These are phyloP conservation scores for Setomelanomma holmii DNA, from an alignment of 2,329 filamentous ascomycete species.

Conservation along the genomic window DNA sequence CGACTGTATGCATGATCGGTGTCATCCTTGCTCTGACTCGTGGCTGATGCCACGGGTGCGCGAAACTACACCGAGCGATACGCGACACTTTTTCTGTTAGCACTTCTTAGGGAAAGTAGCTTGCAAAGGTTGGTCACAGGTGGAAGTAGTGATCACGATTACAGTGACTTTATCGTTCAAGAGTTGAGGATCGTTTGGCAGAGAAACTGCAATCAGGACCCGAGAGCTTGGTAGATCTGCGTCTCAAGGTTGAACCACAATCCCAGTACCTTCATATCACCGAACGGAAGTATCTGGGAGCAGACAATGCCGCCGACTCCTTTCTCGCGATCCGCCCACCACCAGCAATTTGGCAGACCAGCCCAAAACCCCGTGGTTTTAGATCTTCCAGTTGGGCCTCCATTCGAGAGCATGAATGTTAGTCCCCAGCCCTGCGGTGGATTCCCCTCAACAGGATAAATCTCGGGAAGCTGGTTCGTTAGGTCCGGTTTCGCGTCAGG, in stretches of 20 bases:
- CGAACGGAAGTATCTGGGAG: conserved; percentile 40
- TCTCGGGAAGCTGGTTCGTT: conserved; percentile 58
- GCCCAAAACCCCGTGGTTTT: conserved; percentile 62
- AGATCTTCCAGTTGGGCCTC: conserved; percentile 29
- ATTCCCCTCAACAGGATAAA: conserved; percentile 55
- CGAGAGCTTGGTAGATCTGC: conserved; percentile 25
- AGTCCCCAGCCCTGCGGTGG: conserved; percentile 70
- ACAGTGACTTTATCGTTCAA: too few species aligned
- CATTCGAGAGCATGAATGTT: conserved; percentile 60
- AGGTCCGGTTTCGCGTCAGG: conserved; percentile 58
- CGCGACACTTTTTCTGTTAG: too few species aligned
- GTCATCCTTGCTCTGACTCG: not conserved
- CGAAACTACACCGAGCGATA: not conserved
- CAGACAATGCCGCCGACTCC: conserved; percentile 57
- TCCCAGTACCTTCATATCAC: conserved; percentile 31
- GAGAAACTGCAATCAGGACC: not conserved
- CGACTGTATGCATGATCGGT: not conserved
- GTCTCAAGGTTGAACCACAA: conserved; percentile 33
- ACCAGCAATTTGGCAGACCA: conserved; percentile 66
- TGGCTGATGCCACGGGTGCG: not conserved
- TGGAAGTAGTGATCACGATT: too few species aligned
- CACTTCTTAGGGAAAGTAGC: too few species aligned
- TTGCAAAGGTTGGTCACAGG: too few species aligned
- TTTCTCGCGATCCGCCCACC: conserved; percentile 67
- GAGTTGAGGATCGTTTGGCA: not conserved